Evolutionary conservation across 306 rosid species (phyloP).

Genomic region (Mimosa pudica): DNA sequence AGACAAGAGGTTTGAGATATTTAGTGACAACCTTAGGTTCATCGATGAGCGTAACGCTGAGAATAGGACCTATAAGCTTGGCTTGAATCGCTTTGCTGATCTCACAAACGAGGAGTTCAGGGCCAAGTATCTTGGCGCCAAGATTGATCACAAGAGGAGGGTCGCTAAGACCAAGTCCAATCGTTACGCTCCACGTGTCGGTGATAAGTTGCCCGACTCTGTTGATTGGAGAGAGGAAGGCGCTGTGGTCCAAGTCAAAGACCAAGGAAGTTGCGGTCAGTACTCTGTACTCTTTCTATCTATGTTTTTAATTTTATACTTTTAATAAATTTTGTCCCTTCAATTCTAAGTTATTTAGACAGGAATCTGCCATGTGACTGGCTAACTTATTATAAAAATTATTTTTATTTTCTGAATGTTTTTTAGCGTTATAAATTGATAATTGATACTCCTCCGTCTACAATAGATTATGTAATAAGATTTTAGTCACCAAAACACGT

Average conservation of each 20-base stretch:
- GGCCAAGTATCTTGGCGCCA: constrained; percentile 63
- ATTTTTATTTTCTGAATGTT: too few species aligned
- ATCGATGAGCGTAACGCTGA: constrained; percentile 67
- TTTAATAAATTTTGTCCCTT: too few species aligned
- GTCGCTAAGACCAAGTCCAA: constrained; percentile 37
- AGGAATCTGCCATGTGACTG: too few species aligned
- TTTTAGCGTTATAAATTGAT: too few species aligned
- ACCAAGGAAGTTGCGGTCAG: constrained; percentile 92
- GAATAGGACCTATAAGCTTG: constrained; percentile 55
- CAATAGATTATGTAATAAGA: too few species aligned
- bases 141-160: constrained; percentile 41
- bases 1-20: constrained; percentile 74
- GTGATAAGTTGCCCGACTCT: constrained; percentile 62
- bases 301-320: not conserved
- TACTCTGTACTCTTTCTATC: not conserved
- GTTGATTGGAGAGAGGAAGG: constrained; percentile 96
- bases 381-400: too few species aligned
- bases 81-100: constrained; percentile 89
- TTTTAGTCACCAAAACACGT: too few species aligned
- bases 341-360: too few species aligned
- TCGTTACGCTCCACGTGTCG: constrained; percentile 71
- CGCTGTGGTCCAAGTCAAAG: constrained; percentile 71
- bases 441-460: too few species aligned
- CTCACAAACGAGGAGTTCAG: constrained; percentile 86
- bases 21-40: constrained; percentile 75